These are phyloP conservation scores for Mycena venus DNA, from an alignment of 768 basidiomycete genomes.

Conservation along the genomic window DNA sequence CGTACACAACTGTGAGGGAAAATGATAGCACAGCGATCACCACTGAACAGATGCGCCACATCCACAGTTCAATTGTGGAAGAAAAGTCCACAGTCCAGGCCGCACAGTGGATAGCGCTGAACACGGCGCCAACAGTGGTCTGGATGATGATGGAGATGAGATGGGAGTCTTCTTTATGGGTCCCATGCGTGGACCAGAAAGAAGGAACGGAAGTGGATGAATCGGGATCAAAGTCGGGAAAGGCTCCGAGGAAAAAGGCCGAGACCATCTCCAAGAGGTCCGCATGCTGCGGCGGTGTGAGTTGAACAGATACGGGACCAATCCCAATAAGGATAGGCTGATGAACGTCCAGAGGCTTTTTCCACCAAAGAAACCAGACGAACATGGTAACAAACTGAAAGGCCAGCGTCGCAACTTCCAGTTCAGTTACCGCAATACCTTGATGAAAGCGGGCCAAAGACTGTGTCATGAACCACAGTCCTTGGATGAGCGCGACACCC, in stretches of 20 bases:
- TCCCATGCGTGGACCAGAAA: not conserved
- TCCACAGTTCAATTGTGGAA: too few relatives aligned
- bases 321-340: conserved; percentile 33
- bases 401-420: conserved; percentile 52
- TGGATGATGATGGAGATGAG: too few relatives aligned
- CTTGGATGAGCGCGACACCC: conserved; percentile 47
- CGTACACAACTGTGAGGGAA: too few relatives aligned
- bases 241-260: not conserved
- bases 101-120: too few relatives aligned
- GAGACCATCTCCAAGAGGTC: too few relatives aligned
- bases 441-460: conserved; percentile 40
- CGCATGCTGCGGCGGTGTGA: too few relatives aligned
- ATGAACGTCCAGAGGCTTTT: conserved; percentile 52
- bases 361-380: conserved; percentile 52
- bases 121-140: too few relatives aligned
- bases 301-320: not conserved
- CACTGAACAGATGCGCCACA: too few relatives aligned
- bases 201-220: not conserved
- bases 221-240: not conserved
- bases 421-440: conserved; percentile 45
- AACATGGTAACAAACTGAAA: conserved; percentile 45
- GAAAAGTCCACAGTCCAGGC: too few relatives aligned
- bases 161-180: too few relatives aligned
- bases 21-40: too few relatives aligned
- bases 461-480: conserved; percentile 49